Percentiles rank a stretch among this genome's conserved stretches.
phyloP scores from a whole-genome alignment of 2,329 filamentous ascomycete genomes.

The Epichloe gansuensis region DNA sequence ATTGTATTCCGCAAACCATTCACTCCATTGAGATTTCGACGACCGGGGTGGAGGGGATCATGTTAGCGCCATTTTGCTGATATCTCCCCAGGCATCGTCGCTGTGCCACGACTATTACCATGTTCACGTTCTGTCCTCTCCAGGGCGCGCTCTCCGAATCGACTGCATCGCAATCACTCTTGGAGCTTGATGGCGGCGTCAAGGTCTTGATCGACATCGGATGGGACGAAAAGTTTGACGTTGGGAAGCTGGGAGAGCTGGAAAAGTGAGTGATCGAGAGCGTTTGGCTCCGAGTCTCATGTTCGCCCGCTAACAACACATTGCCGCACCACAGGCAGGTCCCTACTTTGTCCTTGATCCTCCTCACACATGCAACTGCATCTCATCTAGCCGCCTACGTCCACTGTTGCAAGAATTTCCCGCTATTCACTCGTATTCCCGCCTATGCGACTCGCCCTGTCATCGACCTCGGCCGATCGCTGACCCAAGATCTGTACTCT shows the following conservation, averaged over 20 bases:
- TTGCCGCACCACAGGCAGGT: constrained; percentile 51
- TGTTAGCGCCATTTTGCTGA: background rate
- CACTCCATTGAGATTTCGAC: background rate
- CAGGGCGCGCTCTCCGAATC: constrained; percentile 84
- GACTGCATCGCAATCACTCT: constrained; percentile 79
- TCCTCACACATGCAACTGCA: constrained; percentile 86
- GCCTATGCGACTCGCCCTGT: constrained; percentile 91
- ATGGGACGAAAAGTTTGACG: constrained; percentile 88
- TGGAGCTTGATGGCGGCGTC: constrained; percentile 92
- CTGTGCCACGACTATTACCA: constrained; percentile 29
- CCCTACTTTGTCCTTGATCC: constrained; percentile 81
- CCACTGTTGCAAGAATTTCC: constrained; percentile 94
- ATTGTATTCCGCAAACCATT: background rate
- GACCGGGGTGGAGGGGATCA: background rate
- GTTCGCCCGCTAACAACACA: constrained; percentile 10
- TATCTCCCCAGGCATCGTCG: background rate
- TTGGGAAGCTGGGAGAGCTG: constrained; percentile 67
- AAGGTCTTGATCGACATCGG: constrained; percentile 91
- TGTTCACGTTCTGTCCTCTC: constrained; percentile 94
- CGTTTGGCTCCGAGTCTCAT: background rate
- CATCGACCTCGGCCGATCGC: constrained; percentile 79
- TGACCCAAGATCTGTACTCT: constrained; percentile 83
- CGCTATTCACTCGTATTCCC: constrained; percentile 80
- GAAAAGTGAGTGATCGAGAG: constrained; percentile 55
- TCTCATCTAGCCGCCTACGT: constrained; percentile 87